Evolutionary conservation across 176 grass and related monocot genomes (phyloP).

Genomic region (Sorghum bicolor): DNA sequence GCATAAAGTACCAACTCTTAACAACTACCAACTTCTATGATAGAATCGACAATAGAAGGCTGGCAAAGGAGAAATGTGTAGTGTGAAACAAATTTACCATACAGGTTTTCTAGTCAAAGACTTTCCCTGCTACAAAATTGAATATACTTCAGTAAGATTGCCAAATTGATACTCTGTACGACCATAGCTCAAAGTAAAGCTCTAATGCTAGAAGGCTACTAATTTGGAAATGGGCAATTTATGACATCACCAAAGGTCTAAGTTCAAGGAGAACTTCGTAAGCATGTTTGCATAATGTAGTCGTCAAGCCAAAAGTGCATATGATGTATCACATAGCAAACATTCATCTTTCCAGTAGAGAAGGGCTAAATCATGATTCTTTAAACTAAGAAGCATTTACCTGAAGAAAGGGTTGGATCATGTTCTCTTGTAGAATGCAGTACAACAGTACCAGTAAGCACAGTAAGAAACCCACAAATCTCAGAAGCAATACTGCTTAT

Average conservation of each 20-base stretch:
- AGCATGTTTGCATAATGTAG: neutral
- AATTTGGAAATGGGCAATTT: neutral
- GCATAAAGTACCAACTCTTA: neutral
- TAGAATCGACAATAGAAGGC: neutral
- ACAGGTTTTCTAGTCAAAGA: slow-evolving; percentile 3
- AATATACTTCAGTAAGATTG: neutral
- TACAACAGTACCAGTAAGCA: slow-evolving; percentile 79
- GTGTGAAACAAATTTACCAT: slow-evolving; percentile 2
- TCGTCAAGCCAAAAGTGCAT: neutral
- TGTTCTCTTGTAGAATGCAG: slow-evolving; percentile 93
- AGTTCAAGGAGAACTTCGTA: neutral
- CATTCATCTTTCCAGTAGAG: neutral
- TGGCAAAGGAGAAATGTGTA: neutral
- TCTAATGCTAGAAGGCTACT: neutral
- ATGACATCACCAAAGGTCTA: neutral
- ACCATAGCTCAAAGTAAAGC: neutral
- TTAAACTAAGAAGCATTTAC: slow-evolving; percentile 40
- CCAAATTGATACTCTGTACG: neutral
- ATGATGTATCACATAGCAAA: neutral
- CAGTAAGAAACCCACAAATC: slow-evolving; percentile 86
- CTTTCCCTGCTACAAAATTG: neutral
- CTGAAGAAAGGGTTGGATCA: slow-evolving; percentile 60
- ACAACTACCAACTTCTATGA: neutral
- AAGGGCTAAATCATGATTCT: neutral
- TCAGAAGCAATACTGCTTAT: slow-evolving; percentile 82